Base-by-base conservation (phyloP, 1,139 yeast genomes). In the Debaryomyces sp. region DNA sequence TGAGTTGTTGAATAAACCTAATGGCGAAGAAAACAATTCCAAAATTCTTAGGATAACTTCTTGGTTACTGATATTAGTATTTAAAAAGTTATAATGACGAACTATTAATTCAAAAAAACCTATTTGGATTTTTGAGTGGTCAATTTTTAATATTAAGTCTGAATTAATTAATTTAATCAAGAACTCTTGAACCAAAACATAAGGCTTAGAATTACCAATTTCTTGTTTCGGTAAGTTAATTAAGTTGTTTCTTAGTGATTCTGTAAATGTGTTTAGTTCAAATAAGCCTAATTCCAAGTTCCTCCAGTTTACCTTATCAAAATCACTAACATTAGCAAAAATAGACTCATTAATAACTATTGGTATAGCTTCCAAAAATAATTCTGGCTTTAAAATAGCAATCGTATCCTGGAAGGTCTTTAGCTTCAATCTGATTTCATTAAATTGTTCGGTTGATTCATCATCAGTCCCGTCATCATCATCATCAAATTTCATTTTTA, bases 391-490 rank as follows among this genome's bases (percentile, higher is more conserved):
- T 49, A 92, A 80, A 5, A 84, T 72, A 3, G 96, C 95, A 52
- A 94, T 84, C n/a, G 88, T 82, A 59, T 94, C 97, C 66, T 94
- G 97, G 62, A 92, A 86, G 12, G 80, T 77, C 60, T 86, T 87
- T 53, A 95, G 75, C 60, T 82, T 86, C 4, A 77, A 67, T 63
- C 99, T 81, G 44, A 89, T 77, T 53, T 92, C 98, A 52, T 74
- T 75, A 59, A 94, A 94, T 61, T 89, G 95, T 49, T 84, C 87
- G 48, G 86, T 85, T 2, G 79, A 75, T 36, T 84, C 88, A 50
- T 85, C 91, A 47, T 73, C 78, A 6, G 63, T 59, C 5, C 87
- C 90, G 55, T 87, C 92, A 54, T 83, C 83, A 10, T 87, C 86
- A 18, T 80, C 83, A 59, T 89, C 96, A 57, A 81, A 89, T 64